Base-by-base conservation (phyloP, 176 grass and related monocot species). In the Alopecurus myosuroides region DNA sequence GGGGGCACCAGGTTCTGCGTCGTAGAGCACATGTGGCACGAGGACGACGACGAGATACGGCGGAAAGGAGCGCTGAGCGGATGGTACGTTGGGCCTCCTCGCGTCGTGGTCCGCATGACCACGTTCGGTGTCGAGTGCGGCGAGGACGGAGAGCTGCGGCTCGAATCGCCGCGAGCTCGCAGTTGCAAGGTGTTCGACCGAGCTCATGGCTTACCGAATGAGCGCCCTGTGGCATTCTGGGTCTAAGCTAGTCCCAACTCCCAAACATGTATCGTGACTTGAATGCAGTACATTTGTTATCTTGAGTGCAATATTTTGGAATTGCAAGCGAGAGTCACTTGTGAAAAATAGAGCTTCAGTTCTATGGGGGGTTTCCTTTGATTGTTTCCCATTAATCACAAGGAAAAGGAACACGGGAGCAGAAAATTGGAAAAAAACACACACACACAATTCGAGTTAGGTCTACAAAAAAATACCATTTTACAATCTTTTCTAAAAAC, bases 91-190 rank as follows among this genome's bases (percentile, higher is more conserved):
- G 63, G 35, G 8, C 35, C 20, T 19, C 77, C 12, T 1, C 85
- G 67, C 25, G 70, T 73, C 9, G 77, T 86, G 17, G 31, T 81
- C 25, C 17, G 23, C 23, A 18, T 81, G 2, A 81, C 55, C 53
- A 86, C 85, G 12, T 74, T 81, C 12, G 53, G 68, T 8, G 10
- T 81, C 52, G 39, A 37, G 84, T 71, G 73, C 53, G 2, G 28
- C 1, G 71, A 22, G 3, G 23, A 28, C 3, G 85, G 56, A 8
- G 18, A 81, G 31, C 68, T 81, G 53, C 68, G 12, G 0, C 60
- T 17, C 0, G 36, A 9, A 31, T 10, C 48, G 23, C 31, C 7
- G 4, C 42, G 23, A 74, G 68, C 25, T 42, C 33, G 11, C 1
- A 4, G 56, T 2, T 52, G 23, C 34, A 65, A 22, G 11, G 29